A percentile compares a stretch with the other conserved stretches of the same genome.
Conservation (phyloP, 495 filamentous ascomycete species). For the Aspergillus sclerotioniger region DNA sequence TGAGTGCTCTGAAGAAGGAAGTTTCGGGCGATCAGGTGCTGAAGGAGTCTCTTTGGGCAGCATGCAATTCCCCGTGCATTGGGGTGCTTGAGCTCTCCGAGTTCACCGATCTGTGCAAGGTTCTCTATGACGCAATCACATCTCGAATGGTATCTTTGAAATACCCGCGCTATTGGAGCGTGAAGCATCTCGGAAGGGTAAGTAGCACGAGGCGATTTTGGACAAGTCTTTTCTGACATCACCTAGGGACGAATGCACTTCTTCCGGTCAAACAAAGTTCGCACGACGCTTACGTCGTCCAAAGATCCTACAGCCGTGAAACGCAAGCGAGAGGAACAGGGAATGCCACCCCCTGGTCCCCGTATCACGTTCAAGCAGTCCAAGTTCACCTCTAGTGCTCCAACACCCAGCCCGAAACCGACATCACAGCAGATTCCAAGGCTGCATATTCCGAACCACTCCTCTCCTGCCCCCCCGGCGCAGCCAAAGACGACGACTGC, state of each 20-base stretch:
- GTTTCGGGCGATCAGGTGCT: conserved; percentile 59
- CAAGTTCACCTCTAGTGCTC: conserved; percentile 28
- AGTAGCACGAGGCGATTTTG: conserved; percentile 4
- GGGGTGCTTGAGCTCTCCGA: conserved; percentile 71
- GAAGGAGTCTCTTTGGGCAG: conserved; percentile 72
- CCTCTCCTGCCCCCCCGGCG: conserved; percentile 23
- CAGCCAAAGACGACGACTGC: conserved; percentile 25
- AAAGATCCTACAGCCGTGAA: conserved; percentile 35
- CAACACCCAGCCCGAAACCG: conserved; percentile 20
- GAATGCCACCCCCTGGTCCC: conserved; percentile 37
- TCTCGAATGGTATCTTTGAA: conserved; percentile 61
- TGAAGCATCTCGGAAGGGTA: conserved; percentile 61
- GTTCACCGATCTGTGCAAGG: conserved; percentile 69
- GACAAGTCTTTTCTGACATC: conserved; percentile 8
- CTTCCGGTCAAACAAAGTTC: conserved; percentile 31
- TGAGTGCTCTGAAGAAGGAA: conserved; percentile 71
- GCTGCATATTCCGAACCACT: conserved; percentile 36
- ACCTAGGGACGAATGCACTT: conserved; percentile 41
- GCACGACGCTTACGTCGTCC: conserved; percentile 30
- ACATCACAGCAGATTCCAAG: conserved; percentile 29
- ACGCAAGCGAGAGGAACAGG: conserved; percentile 45
- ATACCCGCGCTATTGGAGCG: conserved; percentile 70
- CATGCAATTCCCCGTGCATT: conserved; percentile 65
- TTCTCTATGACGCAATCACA: conserved; percentile 67
- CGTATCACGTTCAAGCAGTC: conserved; percentile 48